Base-by-base conservation (phyloP, 495 filamentous ascomycete genomes). In the Pyrenula aspistea region DNA sequence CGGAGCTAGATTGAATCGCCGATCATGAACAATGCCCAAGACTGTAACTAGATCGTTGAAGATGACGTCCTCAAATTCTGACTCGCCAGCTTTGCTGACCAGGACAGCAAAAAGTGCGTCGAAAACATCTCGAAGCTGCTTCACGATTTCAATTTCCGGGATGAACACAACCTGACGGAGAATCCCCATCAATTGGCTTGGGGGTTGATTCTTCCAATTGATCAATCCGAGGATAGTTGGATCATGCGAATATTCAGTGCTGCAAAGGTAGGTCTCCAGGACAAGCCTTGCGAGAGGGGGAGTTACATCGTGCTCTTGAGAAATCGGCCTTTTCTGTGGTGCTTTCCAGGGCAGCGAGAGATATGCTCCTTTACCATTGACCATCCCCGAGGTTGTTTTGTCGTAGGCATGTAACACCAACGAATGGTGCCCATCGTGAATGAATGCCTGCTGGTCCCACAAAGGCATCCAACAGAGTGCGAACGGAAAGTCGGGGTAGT, bases 141-240 rank as follows among this genome's bases (percentile, higher is more conserved):
- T 99, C 57, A 97, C 93, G 23, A 97, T 88, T 70, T 99, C 93
- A 53, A 96, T 95, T 66, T 99, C 93, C 0, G 93, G 85, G 10
- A 99, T 93, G 63, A 97, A 99, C 10, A 87, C 82, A 42, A 97
- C 77, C 58, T 88, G 82, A 66, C 88, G 85, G 25, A 99, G 70
- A 3, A 95, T 76, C 20, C 82, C 76, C 1, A 87, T 71, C 0
- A 93, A 75, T 22, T 92, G 83, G 47, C 80, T 80, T 47, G 81
- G 75, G 1, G 83, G 73, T 25, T 85, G 79, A 19, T 91, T 83
- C 60, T 82, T 88, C 92, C 94, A 97, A 57, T 85, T 87, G 19
- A 96, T 64, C 22, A 99, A 73, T 21, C 87, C 85, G 48, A 96
- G 72, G 12, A 99, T 78, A 25, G 87, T 83, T 61, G 91, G 87